phyloP scores from a whole-genome alignment of 495 filamentous ascomycete species.

The Penicillium salamii region DNA sequence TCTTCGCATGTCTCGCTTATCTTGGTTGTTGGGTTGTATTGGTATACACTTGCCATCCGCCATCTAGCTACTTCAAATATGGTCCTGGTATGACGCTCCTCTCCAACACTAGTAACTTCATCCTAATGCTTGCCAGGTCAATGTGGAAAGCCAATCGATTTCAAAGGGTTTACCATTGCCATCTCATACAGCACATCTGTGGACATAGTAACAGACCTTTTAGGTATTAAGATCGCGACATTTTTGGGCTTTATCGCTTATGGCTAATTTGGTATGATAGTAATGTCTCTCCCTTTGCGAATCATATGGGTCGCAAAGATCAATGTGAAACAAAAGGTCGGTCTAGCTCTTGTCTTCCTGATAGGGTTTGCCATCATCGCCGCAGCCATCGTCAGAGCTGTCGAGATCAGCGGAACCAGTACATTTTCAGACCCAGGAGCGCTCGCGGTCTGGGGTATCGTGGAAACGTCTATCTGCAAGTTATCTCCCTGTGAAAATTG shows the following conservation, averaged over 20 bases:
- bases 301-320: slow-evolving; percentile 28
- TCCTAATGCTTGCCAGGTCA: slow-evolving; percentile 8
- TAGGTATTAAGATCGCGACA: slow-evolving; percentile 16
- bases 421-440: slow-evolving; percentile 20
- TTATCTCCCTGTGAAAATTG: not conserved
- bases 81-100: slow-evolving; percentile 1
- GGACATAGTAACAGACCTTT: slow-evolving; percentile 40
- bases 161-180: slow-evolving; percentile 30
- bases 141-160: slow-evolving; percentile 18
- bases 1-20: slow-evolving; percentile 35
- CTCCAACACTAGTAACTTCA: not conserved
- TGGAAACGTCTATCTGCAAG: slow-evolving; percentile 32
- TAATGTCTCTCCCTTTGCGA: slow-evolving; percentile 32
- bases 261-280: slow-evolving; percentile 5
- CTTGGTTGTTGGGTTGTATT: slow-evolving; percentile 33
- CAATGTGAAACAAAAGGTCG: slow-evolving; percentile 28
- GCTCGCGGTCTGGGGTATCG: slow-evolving; percentile 31
- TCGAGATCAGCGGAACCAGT: slow-evolving; percentile 22
- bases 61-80: slow-evolving; percentile 40
- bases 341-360: slow-evolving; percentile 29
- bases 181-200: slow-evolving; percentile 44
- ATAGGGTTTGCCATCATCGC: slow-evolving; percentile 31
- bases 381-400: slow-evolving; percentile 30
- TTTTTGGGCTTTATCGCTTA: not conserved
- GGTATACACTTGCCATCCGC: slow-evolving; percentile 38